Evolutionary conservation across 2,329 filamentous ascomycete species (phyloP), one percentile per base, ranked within the genome.

Genomic region (Pestalotiopsis sp.): DNA sequence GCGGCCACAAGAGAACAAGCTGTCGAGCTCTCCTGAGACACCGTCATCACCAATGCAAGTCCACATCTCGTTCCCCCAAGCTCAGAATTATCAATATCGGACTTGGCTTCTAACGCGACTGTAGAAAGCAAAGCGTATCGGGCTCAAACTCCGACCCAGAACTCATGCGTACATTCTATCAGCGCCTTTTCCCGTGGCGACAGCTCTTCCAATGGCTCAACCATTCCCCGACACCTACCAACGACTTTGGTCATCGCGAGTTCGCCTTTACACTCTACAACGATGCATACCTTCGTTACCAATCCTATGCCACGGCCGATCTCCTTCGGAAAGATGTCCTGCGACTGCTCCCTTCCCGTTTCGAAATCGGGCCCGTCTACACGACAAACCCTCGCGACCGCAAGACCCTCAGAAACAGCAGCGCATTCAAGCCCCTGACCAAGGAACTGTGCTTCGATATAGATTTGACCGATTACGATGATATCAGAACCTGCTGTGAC

Each of bases 391-490:
- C 96, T 0, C 92, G 94, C 74, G 96, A 99, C 75, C 91, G 95
- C 76, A 99, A 98, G 82, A 91, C 91, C 0, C 81, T 98, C 41
- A 90, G 92, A 66, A 95, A 94, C 79, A 88, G 91, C 45, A 89
- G 90, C 62, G 90, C 93, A 9, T 98, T 99, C 83, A 92, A 91
- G 71, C 95, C 96, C 0, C 80, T 98, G 39, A 88, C 93, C 67
- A 99, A 99, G 80, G 96, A 99, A 80, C 84, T 99, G 52, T 97
- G 97, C 75, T 98, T 99, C 80, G 96, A 99, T 91, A 98, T 99
- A 76, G 96, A 99, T 88, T 88, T 99, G 88, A 98, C 96, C 67
- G 96, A 98, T 82, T 99, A 99, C 81, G 96, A 99, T 79, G 94
- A 97, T 72, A 93, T 99, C 72, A 91, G 96, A 74, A 98, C 95